Evolutionary conservation across 148 eudicot species (phyloP).

Genomic region (Agrostemma githago): DNA sequence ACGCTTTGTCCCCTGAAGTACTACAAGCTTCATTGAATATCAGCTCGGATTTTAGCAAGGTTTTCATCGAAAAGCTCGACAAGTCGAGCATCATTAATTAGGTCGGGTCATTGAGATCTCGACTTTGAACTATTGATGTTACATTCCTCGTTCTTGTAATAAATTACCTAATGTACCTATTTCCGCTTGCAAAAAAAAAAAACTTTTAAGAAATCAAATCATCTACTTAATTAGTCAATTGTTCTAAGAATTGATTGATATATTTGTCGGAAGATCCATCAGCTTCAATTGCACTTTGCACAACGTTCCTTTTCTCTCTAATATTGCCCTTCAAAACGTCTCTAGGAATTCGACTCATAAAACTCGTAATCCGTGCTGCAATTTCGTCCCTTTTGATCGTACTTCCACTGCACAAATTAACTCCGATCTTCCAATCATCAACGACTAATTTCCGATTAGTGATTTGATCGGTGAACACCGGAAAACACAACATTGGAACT

Average conservation of each 20-base stretch:
- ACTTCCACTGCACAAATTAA: constrained; percentile 37
- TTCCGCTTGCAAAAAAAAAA: too few species aligned
- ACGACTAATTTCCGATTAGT: constrained; percentile 67
- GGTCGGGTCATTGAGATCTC: constrained; percentile 2
- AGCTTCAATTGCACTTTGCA: constrained; percentile 31
- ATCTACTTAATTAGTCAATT: constrained; percentile 14
- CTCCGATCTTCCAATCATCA: constrained; percentile 69
- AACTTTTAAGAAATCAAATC: not conserved
- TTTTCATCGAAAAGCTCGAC: constrained; percentile 16
- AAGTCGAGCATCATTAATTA: constrained; percentile 17
- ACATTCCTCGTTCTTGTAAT: too few species aligned
- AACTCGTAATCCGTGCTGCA: constrained; percentile 28
- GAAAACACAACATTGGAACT: constrained; percentile 63
- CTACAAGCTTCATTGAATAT: constrained; percentile 33
- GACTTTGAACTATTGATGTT: not conserved
- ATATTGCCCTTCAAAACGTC: constrained; percentile 24
- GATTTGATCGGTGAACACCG: constrained; percentile 57
- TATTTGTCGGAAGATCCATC: constrained; percentile 49
- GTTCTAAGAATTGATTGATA: constrained; percentile 34
- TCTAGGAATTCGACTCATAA: constrained; percentile 33
- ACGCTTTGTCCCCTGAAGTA: constrained; percentile 29
- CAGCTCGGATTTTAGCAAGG: constrained; percentile 16
- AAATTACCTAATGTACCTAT: too few species aligned
- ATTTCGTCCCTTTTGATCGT: constrained; percentile 30
- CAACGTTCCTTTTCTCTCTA: constrained; percentile 21